phyloP scores from a whole-genome alignment of 73 alveolate genomes.

The Breviolum minutum region DNA sequence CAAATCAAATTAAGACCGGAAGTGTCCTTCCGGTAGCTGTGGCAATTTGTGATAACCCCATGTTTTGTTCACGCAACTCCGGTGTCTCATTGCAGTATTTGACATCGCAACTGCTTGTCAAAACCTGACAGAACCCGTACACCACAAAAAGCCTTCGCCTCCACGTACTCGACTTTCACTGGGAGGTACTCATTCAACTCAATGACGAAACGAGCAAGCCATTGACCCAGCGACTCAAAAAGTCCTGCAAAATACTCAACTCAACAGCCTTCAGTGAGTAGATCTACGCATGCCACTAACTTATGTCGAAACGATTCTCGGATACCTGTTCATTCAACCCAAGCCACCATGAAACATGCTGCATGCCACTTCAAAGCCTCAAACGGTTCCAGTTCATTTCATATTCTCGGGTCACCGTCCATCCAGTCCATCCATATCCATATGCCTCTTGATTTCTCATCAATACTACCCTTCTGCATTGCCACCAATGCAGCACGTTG shows the following conservation, averaged over 20 bases:
- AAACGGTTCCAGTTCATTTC: not conserved
- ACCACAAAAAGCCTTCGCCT: not conserved
- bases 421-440: not conserved
- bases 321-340: not conserved
- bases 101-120: too few species aligned
- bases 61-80: too few species aligned
- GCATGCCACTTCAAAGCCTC: not conserved
- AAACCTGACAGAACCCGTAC: not conserved
- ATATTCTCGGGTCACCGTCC: not conserved
- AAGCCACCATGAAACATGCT: too few species aligned
- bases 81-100: too few species aligned
- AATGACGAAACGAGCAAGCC: conserved; percentile 71
- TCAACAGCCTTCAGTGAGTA: not conserved
- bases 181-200: conserved; percentile 83
- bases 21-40: not conserved
- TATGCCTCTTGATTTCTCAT: conserved; percentile 16
- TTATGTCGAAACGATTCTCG: not conserved
- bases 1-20: not conserved
- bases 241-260: not conserved
- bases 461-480: conserved; percentile 45
- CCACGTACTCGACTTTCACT: conserved; percentile 55
- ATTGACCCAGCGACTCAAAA: conserved; percentile 58
- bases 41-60: too few species aligned
- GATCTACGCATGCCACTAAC: not conserved
- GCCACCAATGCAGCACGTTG: conserved; percentile 82